A percentile compares a stretch with the other conserved stretches of the same genome.
These are phyloP conservation scores for Fusarium paranaense DNA, from an alignment of 2,329 filamentous ascomycete genomes.

Conservation along the genomic window DNA sequence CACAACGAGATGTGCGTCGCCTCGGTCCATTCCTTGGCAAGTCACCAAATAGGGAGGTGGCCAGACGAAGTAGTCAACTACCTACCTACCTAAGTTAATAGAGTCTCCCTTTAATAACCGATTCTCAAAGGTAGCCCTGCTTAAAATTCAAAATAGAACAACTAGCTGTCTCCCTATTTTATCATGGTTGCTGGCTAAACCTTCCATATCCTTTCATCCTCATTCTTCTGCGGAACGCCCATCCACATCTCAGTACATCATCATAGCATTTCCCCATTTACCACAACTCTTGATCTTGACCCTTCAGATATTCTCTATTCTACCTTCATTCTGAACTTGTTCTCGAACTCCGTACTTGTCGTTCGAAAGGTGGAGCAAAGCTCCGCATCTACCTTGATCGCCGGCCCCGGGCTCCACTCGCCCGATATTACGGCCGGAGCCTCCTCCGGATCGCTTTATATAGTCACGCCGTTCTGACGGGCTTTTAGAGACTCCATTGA, in stretches of 20 bases:
- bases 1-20: not conserved
- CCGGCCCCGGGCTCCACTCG: constrained; percentile 43
- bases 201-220: constrained; percentile 25
- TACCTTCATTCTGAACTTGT: constrained; percentile 24
- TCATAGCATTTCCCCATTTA: constrained; percentile 41
- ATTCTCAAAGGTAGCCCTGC: not conserved
- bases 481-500: constrained; percentile 48
- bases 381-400: constrained; percentile 43
- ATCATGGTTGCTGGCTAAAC: constrained; percentile 10
- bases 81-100: not conserved
- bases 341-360: constrained; percentile 50
- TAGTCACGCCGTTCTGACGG: constrained; percentile 51
- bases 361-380: constrained; percentile 55
- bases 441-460: constrained; percentile 49
- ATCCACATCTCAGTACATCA: not conserved
- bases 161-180: not conserved
- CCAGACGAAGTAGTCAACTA: not conserved
- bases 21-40: not conserved
- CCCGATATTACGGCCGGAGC: constrained; percentile 54
- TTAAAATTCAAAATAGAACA: not conserved
- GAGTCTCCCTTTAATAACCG: no score
- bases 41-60: not conserved
- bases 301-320: constrained; percentile 32
- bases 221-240: not conserved
- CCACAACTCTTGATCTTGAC: constrained; percentile 37